Conservation (phyloP, 2,329 filamentous ascomycete genomes). For the Fusarium domesticum region DNA sequence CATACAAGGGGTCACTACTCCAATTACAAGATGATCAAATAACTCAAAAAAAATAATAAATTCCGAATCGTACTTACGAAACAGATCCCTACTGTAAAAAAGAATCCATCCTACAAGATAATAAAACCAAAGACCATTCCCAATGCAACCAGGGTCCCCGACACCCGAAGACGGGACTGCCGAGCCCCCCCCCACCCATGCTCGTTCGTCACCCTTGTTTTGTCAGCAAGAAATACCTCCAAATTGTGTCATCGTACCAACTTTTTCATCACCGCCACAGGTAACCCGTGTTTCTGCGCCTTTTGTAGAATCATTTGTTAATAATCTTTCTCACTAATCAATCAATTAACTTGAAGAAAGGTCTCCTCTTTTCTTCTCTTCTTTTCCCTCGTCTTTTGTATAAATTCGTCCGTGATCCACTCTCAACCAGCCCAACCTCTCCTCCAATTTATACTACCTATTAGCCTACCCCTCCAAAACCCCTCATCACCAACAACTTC, state of each 20-base stretch:
- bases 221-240: too few species aligned
- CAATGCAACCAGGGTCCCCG: too few species aligned
- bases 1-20: background rate
- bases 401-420: background rate
- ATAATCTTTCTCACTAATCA: background rate
- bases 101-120: background rate
- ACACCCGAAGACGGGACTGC: background rate
- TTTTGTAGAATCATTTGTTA: background rate
- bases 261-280: background rate
- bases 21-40: background rate
- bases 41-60: background rate
- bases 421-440: background rate
- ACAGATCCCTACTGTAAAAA: background rate
- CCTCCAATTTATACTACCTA: background rate
- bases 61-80: too few species aligned
- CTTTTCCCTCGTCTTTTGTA: background rate
- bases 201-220: background rate
- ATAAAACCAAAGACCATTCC: background rate
- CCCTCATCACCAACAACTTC: conserved; percentile 13
- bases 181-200: background rate
- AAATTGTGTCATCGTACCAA: background rate
- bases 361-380: background rate
- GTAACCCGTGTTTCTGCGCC: background rate
- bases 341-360: background rate
- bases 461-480: conserved; percentile 13